A percentile compares a stretch with the other conserved stretches of the same genome.
Conservation (phyloP, 1,139 yeast genomes). For the Taphrina betulina region DNA sequence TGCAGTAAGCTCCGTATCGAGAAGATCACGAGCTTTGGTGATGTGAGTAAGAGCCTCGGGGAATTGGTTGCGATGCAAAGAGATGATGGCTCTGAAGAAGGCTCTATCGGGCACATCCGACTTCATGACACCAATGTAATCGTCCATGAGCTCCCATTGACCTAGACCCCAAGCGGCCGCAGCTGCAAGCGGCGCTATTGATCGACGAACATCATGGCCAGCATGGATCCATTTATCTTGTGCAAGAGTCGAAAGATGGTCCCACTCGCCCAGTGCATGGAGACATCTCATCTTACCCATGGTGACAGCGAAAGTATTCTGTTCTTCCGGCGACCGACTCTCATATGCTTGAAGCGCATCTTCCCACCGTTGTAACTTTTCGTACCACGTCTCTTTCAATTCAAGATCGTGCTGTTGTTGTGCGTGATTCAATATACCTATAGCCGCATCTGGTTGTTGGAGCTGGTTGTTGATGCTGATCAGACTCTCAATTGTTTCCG, state of each 20-base stretch:
- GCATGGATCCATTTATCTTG: conserved; percentile 80
- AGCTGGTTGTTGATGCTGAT: conserved; percentile 90
- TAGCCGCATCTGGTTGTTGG: conserved; percentile 97
- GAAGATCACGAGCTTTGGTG: conserved; percentile 75
- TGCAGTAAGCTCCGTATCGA: conserved; percentile 92
- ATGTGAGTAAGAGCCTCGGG: conserved; percentile 79
- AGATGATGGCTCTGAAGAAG: conserved; percentile 85
- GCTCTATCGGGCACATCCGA: conserved; percentile 91
- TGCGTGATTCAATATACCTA: conserved; percentile 93
- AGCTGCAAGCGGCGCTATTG: conserved; percentile 97
- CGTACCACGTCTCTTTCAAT: conserved; percentile 96
- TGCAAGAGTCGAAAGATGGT: conserved; percentile 79
- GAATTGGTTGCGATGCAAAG: conserved; percentile 81
- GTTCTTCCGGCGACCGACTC: conserved; percentile 53
- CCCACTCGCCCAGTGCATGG: conserved; percentile 99
- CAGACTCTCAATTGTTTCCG: conserved; percentile 87
- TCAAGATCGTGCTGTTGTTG: conserved; percentile 90
- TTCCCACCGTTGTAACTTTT: conserved; percentile 95
- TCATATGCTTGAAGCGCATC: conserved; percentile 91
- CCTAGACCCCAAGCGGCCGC: conserved; percentile 99
- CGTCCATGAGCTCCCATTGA: conserved; percentile 95
- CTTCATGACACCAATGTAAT: conserved; percentile 85
- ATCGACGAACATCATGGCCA: conserved; percentile 67
- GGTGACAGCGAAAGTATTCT: conserved; percentile 64
- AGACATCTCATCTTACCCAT: conserved; percentile 98